Percentiles rank a stretch among this genome's conserved stretches.
These are phyloP conservation scores for Marasmius oreades DNA, from an alignment of 1,284 basidiomycete genomes.

Conservation along the genomic window DNA sequence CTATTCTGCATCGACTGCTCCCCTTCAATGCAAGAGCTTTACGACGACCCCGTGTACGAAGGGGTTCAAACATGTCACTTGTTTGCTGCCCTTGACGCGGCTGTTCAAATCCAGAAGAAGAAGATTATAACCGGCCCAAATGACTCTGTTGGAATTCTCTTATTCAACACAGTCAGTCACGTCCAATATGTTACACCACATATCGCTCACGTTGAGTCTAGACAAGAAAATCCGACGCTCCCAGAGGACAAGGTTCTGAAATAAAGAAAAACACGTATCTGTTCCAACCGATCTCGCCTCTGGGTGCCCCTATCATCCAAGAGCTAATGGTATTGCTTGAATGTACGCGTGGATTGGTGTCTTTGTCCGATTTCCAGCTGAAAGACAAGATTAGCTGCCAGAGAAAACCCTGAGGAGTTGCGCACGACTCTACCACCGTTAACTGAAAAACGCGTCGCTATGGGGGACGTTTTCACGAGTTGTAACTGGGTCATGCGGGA, in stretches of 20 bases:
- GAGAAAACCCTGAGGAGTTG: conserved; percentile 54
- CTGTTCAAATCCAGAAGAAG: conserved; percentile 81
- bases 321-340: conserved; percentile 68
- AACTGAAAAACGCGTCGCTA: conserved; percentile 51
- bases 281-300: conserved; percentile 72
- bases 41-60: conserved; percentile 60
- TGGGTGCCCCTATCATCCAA: conserved; percentile 80
- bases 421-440: conserved; percentile 59
- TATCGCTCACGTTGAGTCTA: conserved; percentile 20
- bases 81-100: conserved; percentile 73
- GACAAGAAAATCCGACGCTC: conserved; percentile 48
- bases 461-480: conserved; percentile 84
- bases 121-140: conserved; percentile 87
- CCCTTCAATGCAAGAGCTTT: conserved; percentile 77
- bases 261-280: conserved; percentile 75
- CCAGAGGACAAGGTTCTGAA: conserved; percentile 53
- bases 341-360: conserved; percentile 39
- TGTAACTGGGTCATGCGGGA: conserved; percentile 87
- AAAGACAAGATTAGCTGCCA: conserved; percentile 40
- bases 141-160: conserved; percentile 84
- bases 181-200: not conserved
- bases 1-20: conserved; percentile 95
- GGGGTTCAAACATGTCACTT: conserved; percentile 63
- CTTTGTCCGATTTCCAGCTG: not conserved
- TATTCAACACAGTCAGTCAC: conserved; percentile 87